phyloP scores from a whole-genome alignment of 805 yeast genomes.

The Teunomyces aglyptinius region DNA sequence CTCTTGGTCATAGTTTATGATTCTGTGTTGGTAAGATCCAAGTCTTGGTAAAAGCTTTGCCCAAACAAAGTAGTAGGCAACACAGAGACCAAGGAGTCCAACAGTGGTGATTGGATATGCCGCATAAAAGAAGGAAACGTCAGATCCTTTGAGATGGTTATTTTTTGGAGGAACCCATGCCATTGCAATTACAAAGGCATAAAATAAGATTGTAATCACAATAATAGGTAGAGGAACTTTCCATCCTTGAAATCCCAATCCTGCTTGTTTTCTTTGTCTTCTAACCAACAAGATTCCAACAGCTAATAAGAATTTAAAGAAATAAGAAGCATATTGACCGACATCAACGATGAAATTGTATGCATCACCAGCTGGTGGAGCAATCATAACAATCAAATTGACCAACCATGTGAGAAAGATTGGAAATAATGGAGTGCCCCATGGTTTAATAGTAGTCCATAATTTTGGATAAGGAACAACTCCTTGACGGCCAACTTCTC shows the following conservation, averaged over 20 bases:
- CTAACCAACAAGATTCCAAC: slow-evolving; percentile 27
- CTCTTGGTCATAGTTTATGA: slow-evolving; percentile 24
- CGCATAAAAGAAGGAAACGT: slow-evolving; percentile 43
- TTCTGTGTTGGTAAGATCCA: slow-evolving; percentile 32
- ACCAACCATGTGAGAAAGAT: slow-evolving; percentile 22
- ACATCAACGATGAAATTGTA: slow-evolving; percentile 31
- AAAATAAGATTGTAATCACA: slow-evolving; percentile 29
- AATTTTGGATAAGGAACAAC: slow-evolving; percentile 27
- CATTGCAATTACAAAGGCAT: slow-evolving; percentile 38
- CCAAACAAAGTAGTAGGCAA: slow-evolving; percentile 37
- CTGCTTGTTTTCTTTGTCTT: slow-evolving; percentile 25
- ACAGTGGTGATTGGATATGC: slow-evolving; percentile 40
- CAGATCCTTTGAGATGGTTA: slow-evolving; percentile 39
- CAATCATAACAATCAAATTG: slow-evolving; percentile 25
- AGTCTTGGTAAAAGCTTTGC: slow-evolving; percentile 31
- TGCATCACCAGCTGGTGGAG: slow-evolving; percentile 37
- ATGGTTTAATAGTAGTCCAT: slow-evolving; percentile 32
- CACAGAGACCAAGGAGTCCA: slow-evolving; percentile 32
- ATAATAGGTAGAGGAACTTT: slow-evolving; percentile 34
- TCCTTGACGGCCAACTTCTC: slow-evolving; percentile 36
- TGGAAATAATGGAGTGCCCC: slow-evolving; percentile 30
- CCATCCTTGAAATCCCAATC: slow-evolving; percentile 33
- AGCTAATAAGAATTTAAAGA: slow-evolving; percentile 25
- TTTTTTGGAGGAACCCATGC: slow-evolving; percentile 42
- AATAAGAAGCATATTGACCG: slow-evolving; percentile 28